Evolutionary conservation across 441 rosid species (phyloP), one percentile per base, ranked within the genome.

Genomic region (Bruguiera hainesii): DNA sequence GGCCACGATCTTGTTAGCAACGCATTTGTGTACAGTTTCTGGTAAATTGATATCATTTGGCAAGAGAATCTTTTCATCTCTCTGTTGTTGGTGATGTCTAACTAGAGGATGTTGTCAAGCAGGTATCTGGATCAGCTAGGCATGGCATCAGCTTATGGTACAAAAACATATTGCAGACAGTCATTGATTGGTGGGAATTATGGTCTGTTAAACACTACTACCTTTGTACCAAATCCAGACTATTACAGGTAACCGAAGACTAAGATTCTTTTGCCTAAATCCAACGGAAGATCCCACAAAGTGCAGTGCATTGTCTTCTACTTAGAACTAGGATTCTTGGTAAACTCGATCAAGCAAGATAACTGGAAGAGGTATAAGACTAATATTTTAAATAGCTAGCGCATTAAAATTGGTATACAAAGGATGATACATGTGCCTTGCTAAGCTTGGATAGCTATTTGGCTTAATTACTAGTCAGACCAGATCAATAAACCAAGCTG

Each of bases 81-180:
- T 28, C 6, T 37, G 19, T 7, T 35, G 51, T 62, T 60, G 57
- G 21, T 61, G 16, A 42, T 3, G 60, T 59, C 35, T 39, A 28
- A 52, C 18, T n/a, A 9, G 57, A 59, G 23, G 39, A 9, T 67
- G 65, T 15, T 69, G 48, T 66, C 13, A 58, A 64, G 73, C 82
- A 95, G 99, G 98, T 95, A 95, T 65, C 73, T 95, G 73, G 99
- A 95, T 82, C 96, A 95, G 84, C 93, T 95, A 37, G 99, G 87
- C 8, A 93, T 90, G 95, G 75, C 97, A 39, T 71, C 98, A 0
- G 61, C 76, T 63, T 83, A 82, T 53, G 90, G 87, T 73, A 86
- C 97, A 35, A 90, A 87, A 82, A 89, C 97, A 29, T 95, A 92
- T 63, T 95, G 99, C 78, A 84, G 97, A 71, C 99, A 95, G 80